Base-by-base conservation (phyloP, 1,284 basidiomycete genomes). In the Phylloboletellus chloephorus region DNA sequence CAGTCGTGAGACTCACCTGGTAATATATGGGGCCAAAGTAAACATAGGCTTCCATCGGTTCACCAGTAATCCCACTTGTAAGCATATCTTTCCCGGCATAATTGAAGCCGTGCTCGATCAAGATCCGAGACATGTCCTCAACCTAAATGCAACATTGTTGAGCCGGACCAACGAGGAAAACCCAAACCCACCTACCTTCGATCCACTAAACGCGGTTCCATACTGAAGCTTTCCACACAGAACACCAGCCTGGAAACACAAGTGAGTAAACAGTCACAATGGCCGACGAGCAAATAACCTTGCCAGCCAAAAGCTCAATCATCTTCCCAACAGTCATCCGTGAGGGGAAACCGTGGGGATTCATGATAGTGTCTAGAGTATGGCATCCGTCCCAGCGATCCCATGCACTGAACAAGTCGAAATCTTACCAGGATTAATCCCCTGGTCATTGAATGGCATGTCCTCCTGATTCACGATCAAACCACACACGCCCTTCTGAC, bases 271-370 rank as follows among this genome's bases (percentile, higher is more conserved):
- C 16, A 37, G 12, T 44, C 38, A 39, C 37, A 26, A 21, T 25
- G 38, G 37, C 17, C 13, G 31, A 30, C 22, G 31, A 22, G 12
- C 4, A 4, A 30, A 37, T 43, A 35, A 85, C 86, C 75, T 98
- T 98, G 40, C 96, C 95, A n/a, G 92, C 88, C 15, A 99, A 70
- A 17, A 98, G 73, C 66, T 99, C 96, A 44, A 99, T 96, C 96
- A 99, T 98, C 71, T 99, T 98, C 33, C 96, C 96, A 28, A 98
- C 96, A 23, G 96, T 98, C 95, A 99, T 99, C 41, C 96, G 91
- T 43, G 92, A 96, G 2, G 96, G 96, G 76, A 99, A 98, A 58
- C 96, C 96, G 67, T 99, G 96, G 3, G 96, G 96, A 64, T 99
- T 99, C 95, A 99, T 98, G 69, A 99, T 98, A 15, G 95, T 91